A percentile compares a stretch with the other conserved stretches of the same genome.
phyloP scores from a whole-genome alignment of 73 alveolate genomes.

The Breviolum minutum region DNA sequence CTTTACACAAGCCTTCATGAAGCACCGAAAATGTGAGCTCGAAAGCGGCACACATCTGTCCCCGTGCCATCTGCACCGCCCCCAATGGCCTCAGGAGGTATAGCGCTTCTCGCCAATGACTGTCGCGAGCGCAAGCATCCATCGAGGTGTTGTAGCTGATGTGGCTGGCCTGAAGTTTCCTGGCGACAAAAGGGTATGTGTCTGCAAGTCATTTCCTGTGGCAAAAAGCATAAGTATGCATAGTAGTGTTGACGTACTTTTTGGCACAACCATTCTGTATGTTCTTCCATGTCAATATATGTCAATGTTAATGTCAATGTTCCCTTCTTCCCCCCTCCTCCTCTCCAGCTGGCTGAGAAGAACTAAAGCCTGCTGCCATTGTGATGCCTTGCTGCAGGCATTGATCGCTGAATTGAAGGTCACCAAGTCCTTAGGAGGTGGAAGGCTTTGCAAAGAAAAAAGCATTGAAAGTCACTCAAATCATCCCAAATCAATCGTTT shows the following conservation, averaged over 20 bases:
- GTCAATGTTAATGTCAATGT: no score
- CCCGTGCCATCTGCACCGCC: no score
- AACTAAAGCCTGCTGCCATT: conserved; percentile 17
- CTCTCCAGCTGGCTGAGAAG: background rate
- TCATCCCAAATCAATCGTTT: background rate
- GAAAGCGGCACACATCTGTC: no score
- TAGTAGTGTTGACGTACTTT: no score
- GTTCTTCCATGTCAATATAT: no score
- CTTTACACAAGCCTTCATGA: background rate
- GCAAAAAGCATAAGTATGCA: background rate
- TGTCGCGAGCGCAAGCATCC: conserved; percentile 29
- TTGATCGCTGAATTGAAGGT: conserved; percentile 59
- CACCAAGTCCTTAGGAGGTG: background rate
- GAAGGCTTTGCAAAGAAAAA: background rate
- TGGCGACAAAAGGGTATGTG: background rate
- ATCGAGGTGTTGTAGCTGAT: conserved; percentile 31
- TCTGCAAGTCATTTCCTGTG: background rate
- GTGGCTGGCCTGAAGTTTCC: conserved; percentile 11
- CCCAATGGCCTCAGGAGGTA: background rate
- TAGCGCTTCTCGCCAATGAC: conserved; percentile 25
- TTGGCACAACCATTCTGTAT: no score
- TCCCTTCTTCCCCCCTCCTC: background rate
- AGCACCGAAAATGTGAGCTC: no score
- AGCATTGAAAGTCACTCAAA: background rate
- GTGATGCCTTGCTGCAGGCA: conserved; percentile 46